A percentile compares a stretch with the other conserved stretches of the same genome.
Evolutionary conservation across 2,329 filamentous ascomycete species (phyloP).

Genomic region (Coleophoma eucalyptorum): DNA sequence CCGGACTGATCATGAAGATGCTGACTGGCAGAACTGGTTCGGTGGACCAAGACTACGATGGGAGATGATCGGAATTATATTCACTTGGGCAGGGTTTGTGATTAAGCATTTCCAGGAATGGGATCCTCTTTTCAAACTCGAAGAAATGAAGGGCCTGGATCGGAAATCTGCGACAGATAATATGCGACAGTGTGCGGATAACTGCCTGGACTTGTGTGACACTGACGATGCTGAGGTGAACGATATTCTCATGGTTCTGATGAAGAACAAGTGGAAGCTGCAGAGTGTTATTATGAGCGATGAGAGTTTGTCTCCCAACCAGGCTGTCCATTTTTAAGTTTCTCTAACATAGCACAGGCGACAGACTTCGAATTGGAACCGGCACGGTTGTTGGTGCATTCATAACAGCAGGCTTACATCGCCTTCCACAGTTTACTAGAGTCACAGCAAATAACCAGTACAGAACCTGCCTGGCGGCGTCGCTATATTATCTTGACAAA

Average conservation of each 20-base stretch:
- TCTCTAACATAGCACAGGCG: not conserved
- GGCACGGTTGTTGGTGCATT: not conserved
- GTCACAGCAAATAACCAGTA: not conserved
- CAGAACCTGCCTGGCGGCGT: not conserved
- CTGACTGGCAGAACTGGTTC: not conserved
- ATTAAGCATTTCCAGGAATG: not conserved
- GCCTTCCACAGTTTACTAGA: not conserved
- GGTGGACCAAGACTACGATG: not conserved
- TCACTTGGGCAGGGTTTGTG: not conserved
- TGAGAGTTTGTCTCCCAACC: conserved; percentile 4
- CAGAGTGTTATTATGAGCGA: conserved; percentile 5
- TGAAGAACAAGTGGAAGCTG: not conserved
- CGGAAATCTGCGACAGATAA: not conserved
- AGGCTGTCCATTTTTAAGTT: not conserved
- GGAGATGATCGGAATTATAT: not conserved
- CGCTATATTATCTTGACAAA: not conserved
- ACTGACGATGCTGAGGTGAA: not conserved
- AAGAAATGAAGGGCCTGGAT: not conserved
- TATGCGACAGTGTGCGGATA: not conserved
- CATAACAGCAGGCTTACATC: not conserved
- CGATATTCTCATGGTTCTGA: not conserved
- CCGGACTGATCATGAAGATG: not conserved
- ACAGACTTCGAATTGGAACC: not conserved
- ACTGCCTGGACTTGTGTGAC: not conserved
- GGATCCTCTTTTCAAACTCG: not conserved